Base-by-base conservation (phyloP, 176 grass and related monocot genomes). In the Rhynchospora tenuis region DNA sequence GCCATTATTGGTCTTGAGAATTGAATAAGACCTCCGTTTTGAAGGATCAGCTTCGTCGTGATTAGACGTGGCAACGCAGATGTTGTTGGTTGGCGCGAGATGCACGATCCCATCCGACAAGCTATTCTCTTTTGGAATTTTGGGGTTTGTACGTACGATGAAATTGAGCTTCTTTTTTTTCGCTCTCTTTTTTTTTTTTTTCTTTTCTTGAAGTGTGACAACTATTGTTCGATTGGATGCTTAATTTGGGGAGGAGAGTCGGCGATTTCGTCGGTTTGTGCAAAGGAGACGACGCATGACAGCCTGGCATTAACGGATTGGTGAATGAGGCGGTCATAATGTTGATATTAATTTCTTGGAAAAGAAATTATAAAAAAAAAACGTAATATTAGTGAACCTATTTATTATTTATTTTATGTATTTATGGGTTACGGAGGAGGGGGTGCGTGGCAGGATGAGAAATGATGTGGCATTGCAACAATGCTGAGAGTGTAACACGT, bases 21-120 rank as follows among this genome's bases (percentile, higher is more conserved):
- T 65, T 97, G 79, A 0, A 81, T 66, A 26, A 97, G 77, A 81
- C 86, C 76, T 1, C 94, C 94, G 0, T 59, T 57, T 0, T 73
- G 92, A 2, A 89, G 84, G 26, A 97, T 56, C 69, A 97, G 84
- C 90, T 89, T 94, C 73, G 85, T 83, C 46, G 92, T 89, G 0
- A 81, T 43, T 4, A 31, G 19, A 22, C 48, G 45, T 0, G 55
- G n/a, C 3, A 33, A 42, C 20, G 81, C 24, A 19, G 59, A 59
- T 84, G 59, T 26, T 1, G 66, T n/a, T 1, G n/a, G 55, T 70
- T 71, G 73, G 78, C 78, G 71, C 2, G 93, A 92, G 11, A 74
- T 2, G 80, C 94, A 97, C 70, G 59, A 65, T 5, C 91, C 94
- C 93, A 96, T 90, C 51, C 47, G 38, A 44, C 13, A 38, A 61